Evolutionary conservation across 768 basidiomycete genomes (phyloP).

Genomic region (Leccinum disarticulatum): DNA sequence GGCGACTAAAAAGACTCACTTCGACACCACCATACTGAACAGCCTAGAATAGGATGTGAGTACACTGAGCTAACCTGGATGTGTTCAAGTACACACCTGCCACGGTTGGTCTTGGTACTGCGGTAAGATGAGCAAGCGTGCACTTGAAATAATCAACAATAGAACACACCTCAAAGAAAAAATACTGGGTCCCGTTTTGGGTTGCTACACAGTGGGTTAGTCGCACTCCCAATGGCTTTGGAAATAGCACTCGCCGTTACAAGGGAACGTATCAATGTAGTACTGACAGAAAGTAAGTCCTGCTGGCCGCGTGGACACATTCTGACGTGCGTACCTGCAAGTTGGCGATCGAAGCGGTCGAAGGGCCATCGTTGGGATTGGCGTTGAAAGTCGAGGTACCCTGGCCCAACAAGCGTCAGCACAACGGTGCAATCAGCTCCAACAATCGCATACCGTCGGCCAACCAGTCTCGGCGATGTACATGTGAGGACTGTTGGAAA

Average conservation of each 20-base stretch:
- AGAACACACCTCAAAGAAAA: conserved; percentile 73
- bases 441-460: conserved; percentile 57
- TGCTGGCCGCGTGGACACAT: background rate
- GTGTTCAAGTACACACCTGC: conserved; percentile 52
- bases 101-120: conserved; percentile 78
- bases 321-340: conserved; percentile 45
- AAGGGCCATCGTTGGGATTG: conserved; percentile 67
- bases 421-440: background rate
- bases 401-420: conserved; percentile 33
- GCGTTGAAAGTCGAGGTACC: conserved; percentile 54
- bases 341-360: conserved; percentile 56
- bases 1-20: conserved; percentile 25
- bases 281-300: conserved; percentile 41
- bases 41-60: conserved; percentile 39
- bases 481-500: conserved; percentile 75
- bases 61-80: background rate
- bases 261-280: conserved; percentile 87
- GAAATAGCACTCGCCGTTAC: conserved; percentile 35
- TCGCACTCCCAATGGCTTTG: background rate
- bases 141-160: background rate
- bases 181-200: conserved; percentile 76
- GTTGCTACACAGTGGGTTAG: conserved; percentile 51
- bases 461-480: conserved; percentile 96
- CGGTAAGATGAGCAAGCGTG: background rate
- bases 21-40: conserved; percentile 78